phyloP scores from a whole-genome alignment of 2,329 filamentous ascomycete genomes.

The Colletotrichum camelliae region DNA sequence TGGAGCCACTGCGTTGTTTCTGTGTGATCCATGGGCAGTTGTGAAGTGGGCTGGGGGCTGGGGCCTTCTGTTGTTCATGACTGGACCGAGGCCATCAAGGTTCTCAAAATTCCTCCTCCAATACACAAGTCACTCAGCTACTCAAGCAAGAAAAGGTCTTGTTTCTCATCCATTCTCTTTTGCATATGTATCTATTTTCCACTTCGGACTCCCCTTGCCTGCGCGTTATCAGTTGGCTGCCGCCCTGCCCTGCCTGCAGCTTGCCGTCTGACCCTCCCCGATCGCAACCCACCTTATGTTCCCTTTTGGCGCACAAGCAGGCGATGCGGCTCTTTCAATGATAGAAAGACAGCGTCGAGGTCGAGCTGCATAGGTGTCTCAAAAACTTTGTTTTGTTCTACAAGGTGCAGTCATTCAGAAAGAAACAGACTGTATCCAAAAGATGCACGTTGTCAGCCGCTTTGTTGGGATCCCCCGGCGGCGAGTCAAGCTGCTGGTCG shows the following conservation, averaged over 20 bases:
- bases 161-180: slow-evolving; percentile 6
- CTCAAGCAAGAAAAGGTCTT: not conserved
- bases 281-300: not conserved
- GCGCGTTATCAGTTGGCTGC: not conserved
- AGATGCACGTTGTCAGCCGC: not conserved
- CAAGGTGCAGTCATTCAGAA: not conserved
- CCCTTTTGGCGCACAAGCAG: not conserved
- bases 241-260: not conserved
- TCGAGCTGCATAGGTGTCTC: not conserved
- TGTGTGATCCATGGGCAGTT: not conserved
- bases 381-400: not conserved
- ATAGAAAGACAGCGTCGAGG: not conserved
- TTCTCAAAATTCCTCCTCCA: not conserved
- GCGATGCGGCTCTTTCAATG: not conserved
- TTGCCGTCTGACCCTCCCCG: slow-evolving; percentile 9
- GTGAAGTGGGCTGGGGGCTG: not conserved
- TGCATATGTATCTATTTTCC: not conserved
- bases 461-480: not conserved
- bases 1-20: slow-evolving; percentile 16
- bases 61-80: not conserved
- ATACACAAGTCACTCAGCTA: not conserved
- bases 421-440: not conserved
- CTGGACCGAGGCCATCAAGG: not conserved
- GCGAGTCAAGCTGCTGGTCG: slow-evolving; percentile 12
- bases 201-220: not conserved